phyloP scores from a whole-genome alignment of 169 alveolate genomes.

The Neospora caninum region DNA sequence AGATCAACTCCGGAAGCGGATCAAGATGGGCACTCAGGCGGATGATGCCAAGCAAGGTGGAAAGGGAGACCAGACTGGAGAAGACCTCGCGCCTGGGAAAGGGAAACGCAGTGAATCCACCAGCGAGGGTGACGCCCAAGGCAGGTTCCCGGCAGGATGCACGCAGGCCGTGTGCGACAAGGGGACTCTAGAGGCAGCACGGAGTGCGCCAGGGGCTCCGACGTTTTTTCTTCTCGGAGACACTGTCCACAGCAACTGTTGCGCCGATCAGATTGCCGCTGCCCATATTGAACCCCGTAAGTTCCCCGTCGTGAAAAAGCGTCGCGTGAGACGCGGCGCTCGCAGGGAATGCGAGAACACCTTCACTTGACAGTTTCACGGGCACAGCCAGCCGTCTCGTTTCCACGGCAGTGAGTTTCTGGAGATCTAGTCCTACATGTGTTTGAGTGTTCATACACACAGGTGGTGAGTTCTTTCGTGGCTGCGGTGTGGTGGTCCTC shows the following conservation, averaged over 20 bases:
- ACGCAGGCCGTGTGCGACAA: no score
- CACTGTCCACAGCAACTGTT: conserved; percentile 38
- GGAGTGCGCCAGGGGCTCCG: background rate
- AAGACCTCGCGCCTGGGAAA: background rate
- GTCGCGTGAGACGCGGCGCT: background rate
- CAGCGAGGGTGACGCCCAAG: no score
- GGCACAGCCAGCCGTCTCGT: no score
- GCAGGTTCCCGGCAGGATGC: no score
- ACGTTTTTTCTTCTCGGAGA: conserved; percentile 21
- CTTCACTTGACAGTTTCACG: no score
- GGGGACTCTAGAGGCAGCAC: background rate
- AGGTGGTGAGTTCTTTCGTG: no score
- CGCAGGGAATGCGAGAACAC: no score
- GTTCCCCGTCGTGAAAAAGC: background rate
- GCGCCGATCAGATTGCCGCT: conserved; percentile 22
- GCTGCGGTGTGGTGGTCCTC: no score
- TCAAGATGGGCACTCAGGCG: background rate
- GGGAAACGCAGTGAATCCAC: background rate
- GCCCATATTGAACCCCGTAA: conserved; percentile 13
- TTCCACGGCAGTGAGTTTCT: no score
- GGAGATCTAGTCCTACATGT: no score
- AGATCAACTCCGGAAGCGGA: background rate
- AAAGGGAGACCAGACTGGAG: no score
- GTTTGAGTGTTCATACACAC: no score
- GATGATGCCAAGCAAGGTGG: background rate